A percentile compares a stretch with the other conserved stretches of the same genome.
Evolutionary conservation across 345 rosid species (phyloP).

Genomic region (Mercurialis annua): DNA sequence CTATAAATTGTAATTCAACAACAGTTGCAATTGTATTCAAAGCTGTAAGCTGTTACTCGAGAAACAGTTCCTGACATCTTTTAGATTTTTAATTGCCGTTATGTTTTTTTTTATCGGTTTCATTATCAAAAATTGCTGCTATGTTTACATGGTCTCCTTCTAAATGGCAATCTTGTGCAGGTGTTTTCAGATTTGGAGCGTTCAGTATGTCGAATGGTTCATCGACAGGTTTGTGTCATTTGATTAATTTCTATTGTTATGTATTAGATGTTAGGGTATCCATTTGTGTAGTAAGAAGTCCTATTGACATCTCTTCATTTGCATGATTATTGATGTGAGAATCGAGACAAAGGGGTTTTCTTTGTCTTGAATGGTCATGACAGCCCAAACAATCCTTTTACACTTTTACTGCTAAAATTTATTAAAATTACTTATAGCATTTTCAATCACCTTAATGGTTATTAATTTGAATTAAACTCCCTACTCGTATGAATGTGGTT

Average conservation of each 20-base stretch:
- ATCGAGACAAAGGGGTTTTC: neutral
- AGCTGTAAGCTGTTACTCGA: neutral
- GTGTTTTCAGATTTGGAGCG: slow-evolving; percentile 94
- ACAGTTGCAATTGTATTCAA: neutral
- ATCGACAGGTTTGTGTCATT: slow-evolving; percentile 65
- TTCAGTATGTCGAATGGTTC: slow-evolving; percentile 92
- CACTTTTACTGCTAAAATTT: neutral
- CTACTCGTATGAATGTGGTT: neutral
- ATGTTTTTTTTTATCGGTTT: no score
- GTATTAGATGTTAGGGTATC: neutral
- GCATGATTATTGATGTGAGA: slow-evolving; percentile 17
- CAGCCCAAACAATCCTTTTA: neutral
- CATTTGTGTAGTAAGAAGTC: slow-evolving; percentile 2
- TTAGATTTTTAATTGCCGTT: neutral
- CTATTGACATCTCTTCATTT: slow-evolving; percentile 17
- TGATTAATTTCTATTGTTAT: neutral
- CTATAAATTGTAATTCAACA: neutral
- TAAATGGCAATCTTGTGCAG: slow-evolving; percentile 40
- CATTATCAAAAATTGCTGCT: no score
- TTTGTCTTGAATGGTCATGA: slow-evolving; percentile 5
- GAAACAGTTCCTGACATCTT: neutral
- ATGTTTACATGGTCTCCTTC: neutral
- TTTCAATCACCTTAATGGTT: neutral
- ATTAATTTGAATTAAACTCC: neutral
- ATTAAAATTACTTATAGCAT: neutral